Evolutionary conservation across 331 rosid genomes (phyloP), one percentile per base, ranked within the genome.

Genomic region (Spiraea crenata): DNA sequence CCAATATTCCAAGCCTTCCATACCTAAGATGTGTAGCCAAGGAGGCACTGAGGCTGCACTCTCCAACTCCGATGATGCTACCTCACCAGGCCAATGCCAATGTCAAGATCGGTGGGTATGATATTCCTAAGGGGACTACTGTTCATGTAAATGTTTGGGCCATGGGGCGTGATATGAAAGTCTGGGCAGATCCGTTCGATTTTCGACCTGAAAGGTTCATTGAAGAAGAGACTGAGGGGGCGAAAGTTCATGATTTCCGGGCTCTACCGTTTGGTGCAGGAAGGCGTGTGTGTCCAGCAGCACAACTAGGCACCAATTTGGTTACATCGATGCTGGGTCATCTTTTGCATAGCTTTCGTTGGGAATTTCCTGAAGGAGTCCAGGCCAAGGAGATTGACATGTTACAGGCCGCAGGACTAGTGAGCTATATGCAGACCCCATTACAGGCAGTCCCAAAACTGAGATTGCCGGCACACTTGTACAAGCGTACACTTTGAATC

Each of bases 121-220:
- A 89, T 74, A 79, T 93, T 57, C 97, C 96, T 0, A 87, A 85
- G 73, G 96, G 90, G 7, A 79, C 97, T 20, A 87, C 83, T 50
- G 97, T 93, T 3, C 97, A 87, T 42, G 96, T 93, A 0, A 93
- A 89, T 5, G 96, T 93, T 12, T 90, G 97, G 98, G 97, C 92
- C 0, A 65, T 90, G 5, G 97, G 92, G 13, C 91, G 88, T 14
- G 91, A 93, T 74, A 89, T 92, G 0, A 82, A 65, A 0, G 85
- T 79, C 2, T 93, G 96, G 98, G 76, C 85, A 63, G 69, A 82
- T 48, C 88, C 97, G 0, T 9, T 50, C 5, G 84, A 81, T 58
- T 90, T 87, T 46, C 79, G 87, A 17, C 99, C 97, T 0, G 97
- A 93, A 71, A 79, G 99, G 72, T 93, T 85, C 68, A 78, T 85